These are phyloP conservation scores for Fusarium tjaetaba DNA, from an alignment of 2,329 filamentous ascomycete species.

Conservation along the genomic window DNA sequence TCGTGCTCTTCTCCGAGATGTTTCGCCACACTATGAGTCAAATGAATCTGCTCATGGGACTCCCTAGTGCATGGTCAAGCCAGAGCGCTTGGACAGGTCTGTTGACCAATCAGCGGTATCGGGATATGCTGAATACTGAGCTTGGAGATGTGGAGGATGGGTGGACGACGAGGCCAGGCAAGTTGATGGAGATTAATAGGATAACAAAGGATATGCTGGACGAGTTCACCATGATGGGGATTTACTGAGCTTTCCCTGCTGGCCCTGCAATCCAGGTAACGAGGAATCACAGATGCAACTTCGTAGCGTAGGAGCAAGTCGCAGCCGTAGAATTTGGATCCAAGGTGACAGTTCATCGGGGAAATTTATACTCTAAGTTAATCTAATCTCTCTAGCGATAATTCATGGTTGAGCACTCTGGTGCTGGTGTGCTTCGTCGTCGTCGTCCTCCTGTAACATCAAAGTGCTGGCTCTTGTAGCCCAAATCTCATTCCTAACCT, in stretches of 20 bases:
- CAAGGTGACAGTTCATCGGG: neutral
- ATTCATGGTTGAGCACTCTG: neutral
- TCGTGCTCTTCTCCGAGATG: conserved; percentile 44
- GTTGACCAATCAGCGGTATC: conserved; percentile 29
- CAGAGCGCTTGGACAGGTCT: conserved; percentile 42
- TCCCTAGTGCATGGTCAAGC: conserved; percentile 38
- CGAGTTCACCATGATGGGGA: conserved; percentile 39
- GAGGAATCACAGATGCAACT: neutral
- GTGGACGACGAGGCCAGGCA: conserved; percentile 38
- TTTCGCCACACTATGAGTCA: conserved; percentile 40
- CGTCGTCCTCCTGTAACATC: neutral
- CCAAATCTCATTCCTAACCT: neutral
- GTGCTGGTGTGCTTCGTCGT: neutral
- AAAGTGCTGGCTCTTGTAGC: neutral
- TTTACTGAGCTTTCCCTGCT: conserved; percentile 13
- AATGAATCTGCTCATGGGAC: conserved; percentile 41
- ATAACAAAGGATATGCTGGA: conserved; percentile 34
- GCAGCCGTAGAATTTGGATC: neutral
- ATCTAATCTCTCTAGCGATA: conserved; percentile 18
- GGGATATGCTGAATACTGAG: conserved; percentile 41
- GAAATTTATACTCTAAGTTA: conserved; percentile 33
- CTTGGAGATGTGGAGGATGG: conserved; percentile 36
- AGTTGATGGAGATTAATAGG: conserved; percentile 32
- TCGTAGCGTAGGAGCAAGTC: neutral
- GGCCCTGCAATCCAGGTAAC: neutral